phyloP scores from a whole-genome alignment of 2,329 filamentous ascomycete species.

The Fusarium decemcellulare region DNA sequence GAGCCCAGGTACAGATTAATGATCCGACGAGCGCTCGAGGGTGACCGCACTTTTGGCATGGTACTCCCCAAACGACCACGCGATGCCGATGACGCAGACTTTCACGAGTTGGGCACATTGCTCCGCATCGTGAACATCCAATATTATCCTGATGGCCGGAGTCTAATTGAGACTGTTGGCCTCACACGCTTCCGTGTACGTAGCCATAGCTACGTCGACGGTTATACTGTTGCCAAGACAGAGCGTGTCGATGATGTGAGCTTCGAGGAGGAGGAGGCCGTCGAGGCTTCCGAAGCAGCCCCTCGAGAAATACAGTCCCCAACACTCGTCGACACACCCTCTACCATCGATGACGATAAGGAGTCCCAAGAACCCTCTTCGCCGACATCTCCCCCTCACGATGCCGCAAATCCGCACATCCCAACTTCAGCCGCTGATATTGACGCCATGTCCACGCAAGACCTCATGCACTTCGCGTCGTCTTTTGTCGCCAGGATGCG shows the following conservation, averaged over 20 bases:
- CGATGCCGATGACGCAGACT: conserved; percentile 57
- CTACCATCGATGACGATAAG: conserved; percentile 10
- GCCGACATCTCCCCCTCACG: neutral
- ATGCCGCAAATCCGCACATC: conserved; percentile 1
- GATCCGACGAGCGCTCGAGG: conserved; percentile 83
- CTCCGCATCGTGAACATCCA: conserved; percentile 82
- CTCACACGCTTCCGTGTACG: conserved; percentile 82
- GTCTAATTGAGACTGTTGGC: conserved; percentile 83
- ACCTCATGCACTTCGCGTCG: conserved; percentile 75
- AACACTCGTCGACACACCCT: neutral
- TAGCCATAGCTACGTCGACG: conserved; percentile 76
- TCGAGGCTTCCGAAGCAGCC: conserved; percentile 76
- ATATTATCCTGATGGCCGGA: conserved; percentile 83
- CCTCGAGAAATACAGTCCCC: conserved; percentile 7
- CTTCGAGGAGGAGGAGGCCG: conserved; percentile 82
- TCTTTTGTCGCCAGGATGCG: conserved; percentile 80
- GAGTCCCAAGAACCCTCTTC: conserved; percentile 6
- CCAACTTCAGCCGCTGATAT: conserved; percentile 31
- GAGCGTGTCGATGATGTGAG: conserved; percentile 87
- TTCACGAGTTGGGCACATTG: conserved; percentile 83
- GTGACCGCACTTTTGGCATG: conserved; percentile 87
- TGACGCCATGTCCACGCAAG: conserved; percentile 74
- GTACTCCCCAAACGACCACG: conserved; percentile 75
- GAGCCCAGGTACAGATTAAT: conserved; percentile 94
- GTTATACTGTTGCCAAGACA: conserved; percentile 82